These are phyloP conservation scores for Akebia trifoliata DNA, from an alignment of 164 flowering plant species.

Conservation along the genomic window DNA sequence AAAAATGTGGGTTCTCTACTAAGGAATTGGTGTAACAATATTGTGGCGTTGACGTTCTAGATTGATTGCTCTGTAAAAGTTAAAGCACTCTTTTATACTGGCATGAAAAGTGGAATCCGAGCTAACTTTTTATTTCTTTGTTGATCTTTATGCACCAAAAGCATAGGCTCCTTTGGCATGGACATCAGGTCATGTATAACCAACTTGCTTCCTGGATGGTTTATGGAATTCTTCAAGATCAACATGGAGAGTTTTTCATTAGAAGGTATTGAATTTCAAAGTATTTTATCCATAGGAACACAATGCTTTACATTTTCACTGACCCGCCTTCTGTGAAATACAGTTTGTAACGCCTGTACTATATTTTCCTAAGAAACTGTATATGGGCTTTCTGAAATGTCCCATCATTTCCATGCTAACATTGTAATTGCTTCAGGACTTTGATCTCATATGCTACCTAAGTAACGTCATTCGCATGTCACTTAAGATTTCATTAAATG, in stretches of 20 bases:
- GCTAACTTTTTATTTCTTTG: constrained; percentile 9
- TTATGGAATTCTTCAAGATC: constrained; percentile 95
- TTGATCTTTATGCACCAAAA: constrained; percentile 19
- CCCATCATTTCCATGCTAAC: not conserved
- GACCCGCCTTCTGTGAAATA: not conserved
- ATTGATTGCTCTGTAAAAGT: not conserved
- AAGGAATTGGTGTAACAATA: not conserved
- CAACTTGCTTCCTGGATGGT: constrained; percentile 99
- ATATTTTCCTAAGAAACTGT: not conserved
- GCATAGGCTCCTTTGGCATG: constrained; percentile 98
- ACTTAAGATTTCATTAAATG: not conserved
- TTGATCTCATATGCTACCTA: not conserved
- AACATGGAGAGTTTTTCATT: constrained; percentile 90
- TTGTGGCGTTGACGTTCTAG: not conserved
- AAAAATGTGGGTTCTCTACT: not conserved
- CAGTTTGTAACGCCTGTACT: not conserved
- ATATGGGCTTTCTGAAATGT: not conserved
- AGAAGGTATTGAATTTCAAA: constrained; percentile 50
- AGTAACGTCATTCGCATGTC: too few relatives aligned
- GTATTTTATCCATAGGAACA: not conserved
- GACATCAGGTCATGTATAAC: constrained; percentile 93
- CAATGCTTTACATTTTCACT: not conserved
- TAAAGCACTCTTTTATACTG: not conserved
- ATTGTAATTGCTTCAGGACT: not conserved
- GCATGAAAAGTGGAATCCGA: constrained; percentile 3